Evolutionary conservation across 768 basidiomycete genomes (phyloP).

Genomic region (Hericium rajendrae): DNA sequence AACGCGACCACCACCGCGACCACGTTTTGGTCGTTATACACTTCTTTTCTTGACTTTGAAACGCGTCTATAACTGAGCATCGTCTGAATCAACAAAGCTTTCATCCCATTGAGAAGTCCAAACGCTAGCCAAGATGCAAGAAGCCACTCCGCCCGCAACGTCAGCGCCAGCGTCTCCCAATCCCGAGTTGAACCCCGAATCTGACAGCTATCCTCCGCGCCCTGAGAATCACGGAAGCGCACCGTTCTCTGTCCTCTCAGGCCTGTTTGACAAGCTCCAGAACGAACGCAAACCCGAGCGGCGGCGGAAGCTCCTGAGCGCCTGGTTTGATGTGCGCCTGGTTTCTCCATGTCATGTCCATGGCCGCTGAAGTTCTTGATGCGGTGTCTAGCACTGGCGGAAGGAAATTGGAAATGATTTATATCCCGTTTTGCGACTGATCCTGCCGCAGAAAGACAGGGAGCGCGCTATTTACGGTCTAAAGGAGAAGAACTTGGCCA

Average conservation of each 20-base stretch:
- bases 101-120: too few relatives aligned
- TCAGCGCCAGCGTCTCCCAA: constrained; percentile 41
- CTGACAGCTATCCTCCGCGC: constrained; percentile 37
- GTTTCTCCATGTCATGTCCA: constrained; percentile 41
- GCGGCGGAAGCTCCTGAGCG: constrained; percentile 54
- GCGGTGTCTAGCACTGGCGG: constrained; percentile 68
- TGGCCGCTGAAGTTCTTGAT: constrained; percentile 76
- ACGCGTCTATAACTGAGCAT: too few relatives aligned
- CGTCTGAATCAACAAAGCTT: too few relatives aligned
- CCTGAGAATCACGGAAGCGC: constrained; percentile 61
- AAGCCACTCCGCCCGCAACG: constrained; percentile 61
- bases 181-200: constrained; percentile 11
- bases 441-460: constrained; percentile 95
- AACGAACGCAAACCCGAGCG: constrained; percentile 67
- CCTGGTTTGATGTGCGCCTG: constrained; percentile 71
- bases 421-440: constrained; percentile 80
- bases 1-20: too few relatives aligned
- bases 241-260: constrained; percentile 57
- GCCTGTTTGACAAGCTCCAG: constrained; percentile 69
- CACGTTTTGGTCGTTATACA: too few relatives aligned
- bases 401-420: constrained; percentile 78
- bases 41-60: too few relatives aligned
- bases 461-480: constrained; percentile 88
- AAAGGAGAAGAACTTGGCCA: constrained; percentile 92
- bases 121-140: constrained; percentile 30